These are phyloP conservation scores for Pueraria montana DNA, from an alignment of 306 rosid genomes.

Conservation along the genomic window DNA sequence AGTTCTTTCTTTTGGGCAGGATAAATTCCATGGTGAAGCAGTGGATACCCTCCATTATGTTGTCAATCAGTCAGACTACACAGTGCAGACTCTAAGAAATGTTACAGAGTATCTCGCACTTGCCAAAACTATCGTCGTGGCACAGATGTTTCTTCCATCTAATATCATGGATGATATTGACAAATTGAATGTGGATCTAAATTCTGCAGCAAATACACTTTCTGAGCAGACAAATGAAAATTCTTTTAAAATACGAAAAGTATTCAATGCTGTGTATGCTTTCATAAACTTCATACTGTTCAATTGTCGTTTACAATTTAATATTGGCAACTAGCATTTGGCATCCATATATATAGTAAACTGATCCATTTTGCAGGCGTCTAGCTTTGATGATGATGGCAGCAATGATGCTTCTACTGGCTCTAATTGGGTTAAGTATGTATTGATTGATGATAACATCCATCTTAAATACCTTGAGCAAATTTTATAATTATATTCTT, in stretches of 20 bases:
- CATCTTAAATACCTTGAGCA: constrained; percentile 19
- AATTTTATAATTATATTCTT: background rate
- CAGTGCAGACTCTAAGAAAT: constrained; percentile 79
- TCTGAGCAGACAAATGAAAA: constrained; percentile 65
- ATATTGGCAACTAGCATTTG: background rate
- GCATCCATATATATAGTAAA: constrained; percentile 31
- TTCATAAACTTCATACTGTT: constrained; percentile 39
- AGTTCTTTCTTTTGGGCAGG: constrained; percentile 83
- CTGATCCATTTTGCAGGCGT: constrained; percentile 59
- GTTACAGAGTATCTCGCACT: constrained; percentile 87
- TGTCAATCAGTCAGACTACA: constrained; percentile 86
- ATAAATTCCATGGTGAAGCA: constrained; percentile 74
- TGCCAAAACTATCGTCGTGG: constrained; percentile 82
- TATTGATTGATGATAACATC: constrained; percentile 29
- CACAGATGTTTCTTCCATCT: constrained; percentile 81
- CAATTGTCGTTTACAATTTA: constrained; percentile 1
- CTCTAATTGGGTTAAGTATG: constrained; percentile 82
- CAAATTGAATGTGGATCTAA: constrained; percentile 70
- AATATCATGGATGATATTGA: constrained; percentile 79
- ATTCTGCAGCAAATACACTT: constrained; percentile 76
- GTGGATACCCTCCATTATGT: constrained; percentile 72
- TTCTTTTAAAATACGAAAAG: constrained; percentile 66
- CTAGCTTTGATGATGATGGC: constrained; percentile 77
- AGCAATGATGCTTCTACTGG: constrained; percentile 78
- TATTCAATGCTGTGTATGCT: constrained; percentile 73